Evolutionary conservation across 768 basidiomycete genomes (phyloP), one percentile per base, ranked within the genome.

Genomic region (Filobasidium wieringae): DNA sequence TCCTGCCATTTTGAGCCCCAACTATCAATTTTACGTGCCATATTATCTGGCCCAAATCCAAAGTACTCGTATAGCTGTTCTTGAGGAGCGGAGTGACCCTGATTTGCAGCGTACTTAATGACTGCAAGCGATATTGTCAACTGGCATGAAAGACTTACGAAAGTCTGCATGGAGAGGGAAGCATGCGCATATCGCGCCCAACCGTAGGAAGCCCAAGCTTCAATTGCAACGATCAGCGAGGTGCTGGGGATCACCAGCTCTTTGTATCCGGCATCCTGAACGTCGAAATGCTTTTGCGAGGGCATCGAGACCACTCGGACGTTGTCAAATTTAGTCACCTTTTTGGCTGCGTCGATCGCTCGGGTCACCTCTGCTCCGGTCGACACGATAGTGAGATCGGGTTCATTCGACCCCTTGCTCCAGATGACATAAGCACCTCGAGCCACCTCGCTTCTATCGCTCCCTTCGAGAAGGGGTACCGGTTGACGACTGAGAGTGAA

Each of bases 141-240:
- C 7, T 1, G 2, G 24, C 26, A 11, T 17, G 37, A 36, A 53
- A 54, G 37, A 57, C 67, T n/a, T n/a, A n/a, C n/a, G 51, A 74
- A 74, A 1, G 66, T 65, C 55, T 66, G 63, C 72, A 72, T 74
- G 58, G 67, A 67, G 26, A 62, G 56, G 14, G 66, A 65, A 7
- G 72, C 71, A 58, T 74, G 72, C 8, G 71, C 71, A 53, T 74
- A 74, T 30, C 64, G 54, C 1, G 72, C 63, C 72, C 72, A 74
- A 19, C 71, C 66, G 61, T 65, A 69, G 7, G 65, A 62, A 6
- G 60, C 68, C 64, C 66, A 74, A 1, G 70, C 67, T 55, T 74
- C 73, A 51, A 74, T 64, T 22, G 73, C 65, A 51, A 72, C 63
- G 33, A 72, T 66, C 32, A 71, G 60, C 8, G 62, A 62, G 29